Evolutionary conservation across 192 early-diverging fungal species (phyloP), one percentile per base, ranked within the genome.

Genomic region (Coemansia guatemalensis): DNA sequence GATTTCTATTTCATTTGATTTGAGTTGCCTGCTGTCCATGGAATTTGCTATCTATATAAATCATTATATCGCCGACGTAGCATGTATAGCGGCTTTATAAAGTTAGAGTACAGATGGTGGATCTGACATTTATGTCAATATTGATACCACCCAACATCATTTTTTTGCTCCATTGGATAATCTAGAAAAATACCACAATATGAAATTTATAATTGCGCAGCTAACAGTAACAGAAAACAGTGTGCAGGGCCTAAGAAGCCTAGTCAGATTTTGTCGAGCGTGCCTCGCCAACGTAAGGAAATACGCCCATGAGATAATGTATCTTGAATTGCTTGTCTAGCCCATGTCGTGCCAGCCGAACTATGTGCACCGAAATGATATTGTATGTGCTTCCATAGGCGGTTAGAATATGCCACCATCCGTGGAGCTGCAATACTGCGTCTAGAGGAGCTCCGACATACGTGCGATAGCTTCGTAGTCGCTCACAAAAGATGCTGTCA

Each of bases 401-500:
- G 5, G 85, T 85, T 27, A 76, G 53, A 48, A 85, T 74, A 62
- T 86, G 85, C 85, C 85, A 88, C 77, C 84, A 84, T 6, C 85
- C 85, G 65, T 86, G 86, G 23, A 86, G 77, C 65, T 86, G 74
- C 41, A 82, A 60, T 30, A 88, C 35, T 23, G 74, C 72, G 44
- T 82, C 74, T 48, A 83, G 48, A 20, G 85, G 84, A 27, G 65
- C 69, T 22, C 85, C 82, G 11, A 90, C 72, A 18, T 64, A 62
- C 3, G 33, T 51, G n/a, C 88, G 64, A 58, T 67, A 68, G 25
- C 48, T 53, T 53, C 85, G 80, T 47, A 93, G 68, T 11, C 60
- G 53, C 25, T 82, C 65, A 62, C 90, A 92, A 44, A 84, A 82
- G 24, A 74, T 61, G 70, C 88, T 90, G 64, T 91, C 90, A 8